Evolutionary conservation across 1,284 basidiomycete genomes (phyloP).

Genomic region (Cutaneotrichosporon sp.): DNA sequence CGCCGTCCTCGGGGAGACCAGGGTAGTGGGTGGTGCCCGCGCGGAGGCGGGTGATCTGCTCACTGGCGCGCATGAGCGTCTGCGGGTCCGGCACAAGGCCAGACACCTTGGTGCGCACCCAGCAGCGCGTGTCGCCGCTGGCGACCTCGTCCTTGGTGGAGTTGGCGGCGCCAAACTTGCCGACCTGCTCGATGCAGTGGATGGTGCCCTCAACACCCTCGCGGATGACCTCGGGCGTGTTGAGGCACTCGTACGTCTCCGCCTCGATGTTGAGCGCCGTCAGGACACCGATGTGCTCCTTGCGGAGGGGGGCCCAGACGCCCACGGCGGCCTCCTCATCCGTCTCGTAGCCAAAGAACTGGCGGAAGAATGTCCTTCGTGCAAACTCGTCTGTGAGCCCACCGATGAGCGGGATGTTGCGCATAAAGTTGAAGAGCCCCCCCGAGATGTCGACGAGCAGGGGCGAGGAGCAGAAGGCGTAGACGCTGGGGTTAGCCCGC

Average conservation of each 20-base stretch:
- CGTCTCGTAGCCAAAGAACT: conserved; percentile 6
- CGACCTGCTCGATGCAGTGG: background rate
- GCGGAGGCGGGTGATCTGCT: background rate
- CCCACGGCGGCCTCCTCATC: background rate
- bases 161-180: background rate
- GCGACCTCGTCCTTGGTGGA: background rate
- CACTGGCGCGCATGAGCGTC: background rate
- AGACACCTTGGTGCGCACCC: background rate
- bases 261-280: background rate
- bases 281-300: background rate
- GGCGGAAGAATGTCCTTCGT: conserved; percentile 8
- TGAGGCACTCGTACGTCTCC: background rate
- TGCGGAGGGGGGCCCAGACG: background rate
- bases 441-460: background rate
- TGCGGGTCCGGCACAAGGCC: background rate
- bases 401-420: background rate
- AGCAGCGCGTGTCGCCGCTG: conserved; percentile 4
- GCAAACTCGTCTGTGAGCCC: background rate
- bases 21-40: background rate
- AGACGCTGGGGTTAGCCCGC: background rate
- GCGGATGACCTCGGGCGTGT: background rate
- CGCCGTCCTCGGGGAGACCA: conserved; percentile 9
- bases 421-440: background rate
- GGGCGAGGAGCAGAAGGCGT: conserved; percentile 6
- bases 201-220: background rate